Conservation (phyloP, 805 yeast genomes). For the Jamesozyma lodderae region DNA sequence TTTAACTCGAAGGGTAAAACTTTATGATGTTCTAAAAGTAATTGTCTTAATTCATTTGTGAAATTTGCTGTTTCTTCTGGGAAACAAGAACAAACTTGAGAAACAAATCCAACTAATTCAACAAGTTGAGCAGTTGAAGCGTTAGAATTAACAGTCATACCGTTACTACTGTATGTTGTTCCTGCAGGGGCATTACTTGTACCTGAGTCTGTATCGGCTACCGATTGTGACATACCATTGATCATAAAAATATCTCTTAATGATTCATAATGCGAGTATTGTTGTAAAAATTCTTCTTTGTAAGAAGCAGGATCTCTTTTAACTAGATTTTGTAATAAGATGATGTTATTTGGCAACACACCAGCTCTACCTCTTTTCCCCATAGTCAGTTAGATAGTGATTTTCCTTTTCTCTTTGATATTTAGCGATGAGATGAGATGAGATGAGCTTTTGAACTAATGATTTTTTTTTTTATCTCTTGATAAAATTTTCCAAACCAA, state of each 20-base stretch:
- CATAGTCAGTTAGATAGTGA: constrained; percentile 37
- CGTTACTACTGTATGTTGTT: constrained; percentile 1
- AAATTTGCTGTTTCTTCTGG: constrained; percentile 81
- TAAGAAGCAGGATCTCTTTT: constrained; percentile 92
- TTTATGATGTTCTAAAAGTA: constrained; percentile 68
- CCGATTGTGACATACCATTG: constrained; percentile 32
- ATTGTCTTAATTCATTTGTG: constrained; percentile 67
- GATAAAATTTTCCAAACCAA: constrained; percentile 6
- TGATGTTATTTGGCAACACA: constrained; percentile 83
- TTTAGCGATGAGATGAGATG: constrained; percentile 14
- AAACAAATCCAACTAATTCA: constrained; percentile 80
- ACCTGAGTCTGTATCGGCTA: constrained; percentile 3
- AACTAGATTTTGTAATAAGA: constrained; percentile 82
- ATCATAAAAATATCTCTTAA: constrained; percentile 76
- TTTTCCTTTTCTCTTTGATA: background rate
- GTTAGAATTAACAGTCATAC: constrained; percentile 33
- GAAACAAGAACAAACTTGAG: constrained; percentile 85
- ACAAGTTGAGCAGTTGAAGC: constrained; percentile 43
- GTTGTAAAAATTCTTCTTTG: constrained; percentile 87
- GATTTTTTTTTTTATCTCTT: background rate
- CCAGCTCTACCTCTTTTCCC: constrained; percentile 88
- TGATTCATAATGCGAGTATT: constrained; percentile 86
- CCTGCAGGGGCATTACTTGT: constrained; percentile 13
- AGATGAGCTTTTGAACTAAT: constrained; percentile 16
- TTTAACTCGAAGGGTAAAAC: constrained; percentile 76